phyloP scores from a whole-genome alignment of 495 filamentous ascomycete genomes.

The Hyaloscypha hepaticicola region DNA sequence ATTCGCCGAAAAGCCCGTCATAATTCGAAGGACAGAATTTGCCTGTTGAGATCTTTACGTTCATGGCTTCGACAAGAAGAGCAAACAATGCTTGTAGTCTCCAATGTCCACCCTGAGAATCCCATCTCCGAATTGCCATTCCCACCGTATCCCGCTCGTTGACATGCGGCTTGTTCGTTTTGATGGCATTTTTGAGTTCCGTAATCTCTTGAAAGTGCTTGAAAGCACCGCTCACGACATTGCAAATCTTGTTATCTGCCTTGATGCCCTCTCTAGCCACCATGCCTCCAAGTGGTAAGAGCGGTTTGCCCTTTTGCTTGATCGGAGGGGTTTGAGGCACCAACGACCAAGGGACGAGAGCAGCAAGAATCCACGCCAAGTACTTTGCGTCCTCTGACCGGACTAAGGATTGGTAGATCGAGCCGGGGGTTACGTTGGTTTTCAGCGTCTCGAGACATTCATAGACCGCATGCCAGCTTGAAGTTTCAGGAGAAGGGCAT shows the following conservation, averaged over 20 bases:
- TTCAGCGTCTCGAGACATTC: constrained; percentile 45
- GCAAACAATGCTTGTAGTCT: constrained; percentile 68
- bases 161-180: constrained; percentile 34
- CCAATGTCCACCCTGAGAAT: constrained; percentile 62
- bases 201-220: constrained; percentile 58
- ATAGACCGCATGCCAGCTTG: constrained; percentile 51
- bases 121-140: constrained; percentile 77
- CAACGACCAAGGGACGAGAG: constrained; percentile 73
- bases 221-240: constrained; percentile 63
- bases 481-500: constrained; percentile 38
- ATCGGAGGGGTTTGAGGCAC: constrained; percentile 44
- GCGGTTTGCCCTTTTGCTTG: constrained; percentile 45
- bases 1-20: constrained; percentile 42
- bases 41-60: constrained; percentile 6
- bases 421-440: constrained; percentile 47
- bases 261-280: constrained; percentile 77
- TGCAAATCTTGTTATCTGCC: constrained; percentile 67
- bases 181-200: constrained; percentile 51
- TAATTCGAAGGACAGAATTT: constrained; percentile 20
- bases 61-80: constrained; percentile 63
- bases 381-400: constrained; percentile 59
- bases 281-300: constrained; percentile 52
- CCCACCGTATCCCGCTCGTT: constrained; percentile 55
- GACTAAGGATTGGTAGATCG: constrained; percentile 55
- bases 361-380: constrained; percentile 72